phyloP scores from a whole-genome alignment of 768 basidiomycete genomes.

The Naematelia encephala region DNA sequence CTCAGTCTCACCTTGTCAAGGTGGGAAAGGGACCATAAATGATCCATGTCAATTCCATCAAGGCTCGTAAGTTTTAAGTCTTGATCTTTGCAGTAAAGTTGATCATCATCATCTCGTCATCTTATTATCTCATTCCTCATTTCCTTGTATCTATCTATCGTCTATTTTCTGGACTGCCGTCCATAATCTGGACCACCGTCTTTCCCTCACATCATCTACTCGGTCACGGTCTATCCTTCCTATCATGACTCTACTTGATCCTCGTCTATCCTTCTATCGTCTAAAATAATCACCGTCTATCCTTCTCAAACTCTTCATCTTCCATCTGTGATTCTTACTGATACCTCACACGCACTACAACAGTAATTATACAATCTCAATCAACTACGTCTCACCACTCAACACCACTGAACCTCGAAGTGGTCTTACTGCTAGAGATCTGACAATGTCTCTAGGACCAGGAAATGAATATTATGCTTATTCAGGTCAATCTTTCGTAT shows the following conservation, averaged over 20 bases:
- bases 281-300: neutral
- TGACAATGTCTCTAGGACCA: neutral
- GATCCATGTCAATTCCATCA: conserved; percentile 8
- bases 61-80: conserved; percentile 6
- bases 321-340: neutral
- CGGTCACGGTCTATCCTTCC: neutral
- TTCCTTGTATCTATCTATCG: neutral
- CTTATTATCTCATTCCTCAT: neutral
- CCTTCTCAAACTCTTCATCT: neutral
- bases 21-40: conserved; percentile 3
- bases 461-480: conserved; percentile 18
- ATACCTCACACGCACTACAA: neutral
- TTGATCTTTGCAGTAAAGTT: too few relatives aligned
- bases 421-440: conserved; percentile 21
- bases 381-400: conserved; percentile 21
- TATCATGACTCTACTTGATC: neutral
- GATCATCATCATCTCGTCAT: too few relatives aligned
- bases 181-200: too few relatives aligned
- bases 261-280: too few relatives aligned
- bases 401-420: conserved; percentile 18
- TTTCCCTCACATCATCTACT: neutral
- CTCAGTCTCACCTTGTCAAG: conserved; percentile 3
- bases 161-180: neutral
- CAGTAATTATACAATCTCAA: conserved; percentile 38
- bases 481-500: conserved; percentile 32